Evolutionary conservation across 441 rosid species (phyloP).

Genomic region (Corymbia calophylla): DNA sequence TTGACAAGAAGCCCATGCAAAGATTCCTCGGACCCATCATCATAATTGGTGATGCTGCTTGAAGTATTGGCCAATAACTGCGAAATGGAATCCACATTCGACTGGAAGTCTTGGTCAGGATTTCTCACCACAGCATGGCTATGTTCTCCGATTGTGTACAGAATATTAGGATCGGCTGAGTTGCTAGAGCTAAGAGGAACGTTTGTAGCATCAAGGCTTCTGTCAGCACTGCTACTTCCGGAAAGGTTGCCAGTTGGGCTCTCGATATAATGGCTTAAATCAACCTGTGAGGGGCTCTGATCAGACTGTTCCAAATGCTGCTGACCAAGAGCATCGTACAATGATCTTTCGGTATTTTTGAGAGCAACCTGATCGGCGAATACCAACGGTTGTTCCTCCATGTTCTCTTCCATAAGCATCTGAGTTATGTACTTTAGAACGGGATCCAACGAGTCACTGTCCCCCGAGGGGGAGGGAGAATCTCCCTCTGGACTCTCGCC

Average conservation of each 20-base stretch:
- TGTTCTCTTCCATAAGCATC: not conserved
- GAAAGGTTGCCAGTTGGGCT: not conserved
- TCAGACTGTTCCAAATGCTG: not conserved
- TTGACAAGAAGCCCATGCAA: not conserved
- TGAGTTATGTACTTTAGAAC: not conserved
- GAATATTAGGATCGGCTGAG: not conserved
- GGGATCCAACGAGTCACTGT: not conserved
- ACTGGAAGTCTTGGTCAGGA: not conserved
- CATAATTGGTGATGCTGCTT: not conserved
- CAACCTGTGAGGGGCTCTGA: not conserved
- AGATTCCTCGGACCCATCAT: not conserved
- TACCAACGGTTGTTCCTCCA: not conserved
- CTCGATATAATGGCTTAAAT: not conserved
- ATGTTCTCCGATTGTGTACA: not conserved
- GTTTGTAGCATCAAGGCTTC: not conserved
- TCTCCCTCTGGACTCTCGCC: not conserved
- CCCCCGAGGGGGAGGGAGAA: not conserved
- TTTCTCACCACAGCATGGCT: not conserved
- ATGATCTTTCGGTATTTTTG: not conserved
- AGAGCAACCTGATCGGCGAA: not conserved
- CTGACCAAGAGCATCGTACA: not conserved
- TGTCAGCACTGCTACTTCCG: not conserved
- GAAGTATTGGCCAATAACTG: not conserved
- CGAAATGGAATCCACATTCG: not conserved
- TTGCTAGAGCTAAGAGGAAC: not conserved